A percentile compares a stretch with the other conserved stretches of the same genome.
phyloP scores from a whole-genome alignment of 768 basidiomycete species.

The Suillus alpinus region DNA sequence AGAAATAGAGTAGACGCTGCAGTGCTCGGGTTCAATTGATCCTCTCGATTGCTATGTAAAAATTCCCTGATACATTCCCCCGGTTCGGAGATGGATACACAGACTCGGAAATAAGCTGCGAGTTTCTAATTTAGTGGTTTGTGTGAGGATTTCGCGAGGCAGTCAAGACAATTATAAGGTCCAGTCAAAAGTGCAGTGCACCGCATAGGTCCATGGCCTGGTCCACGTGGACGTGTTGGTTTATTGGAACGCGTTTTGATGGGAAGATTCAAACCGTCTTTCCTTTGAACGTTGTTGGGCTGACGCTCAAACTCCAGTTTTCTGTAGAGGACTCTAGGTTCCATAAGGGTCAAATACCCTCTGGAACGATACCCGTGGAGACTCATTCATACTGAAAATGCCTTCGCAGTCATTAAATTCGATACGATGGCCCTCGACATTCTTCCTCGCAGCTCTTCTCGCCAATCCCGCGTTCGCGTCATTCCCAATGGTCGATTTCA shows the following conservation, averaged over 20 bases:
- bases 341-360: constrained; percentile 11
- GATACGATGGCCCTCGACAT: constrained; percentile 23
- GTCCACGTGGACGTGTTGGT: constrained; percentile 20
- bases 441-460: constrained; percentile 17
- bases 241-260: constrained; percentile 10
- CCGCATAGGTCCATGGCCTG: constrained; percentile 14
- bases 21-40: background rate
- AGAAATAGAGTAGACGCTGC: background rate
- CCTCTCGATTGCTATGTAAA: background rate
- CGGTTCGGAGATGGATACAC: constrained; percentile 1
- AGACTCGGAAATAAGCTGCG: constrained; percentile 1
- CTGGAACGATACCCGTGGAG: constrained; percentile 3
- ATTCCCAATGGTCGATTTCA: constrained; percentile 62
- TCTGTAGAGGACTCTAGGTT: constrained; percentile 2
- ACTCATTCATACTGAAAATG: constrained; percentile 6
- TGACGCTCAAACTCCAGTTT: background rate
- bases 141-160: background rate
- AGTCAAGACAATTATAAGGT: background rate
- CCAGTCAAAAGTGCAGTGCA: background rate
- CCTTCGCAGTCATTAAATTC: constrained; percentile 9
- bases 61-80: background rate
- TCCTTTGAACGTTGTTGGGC: background rate
- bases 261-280: constrained; percentile 2
- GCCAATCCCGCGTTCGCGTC: constrained; percentile 30
- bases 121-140: background rate